Evolutionary conservation across 2,329 filamentous ascomycete genomes (phyloP).

Genomic region (Diplodia intermedia): DNA sequence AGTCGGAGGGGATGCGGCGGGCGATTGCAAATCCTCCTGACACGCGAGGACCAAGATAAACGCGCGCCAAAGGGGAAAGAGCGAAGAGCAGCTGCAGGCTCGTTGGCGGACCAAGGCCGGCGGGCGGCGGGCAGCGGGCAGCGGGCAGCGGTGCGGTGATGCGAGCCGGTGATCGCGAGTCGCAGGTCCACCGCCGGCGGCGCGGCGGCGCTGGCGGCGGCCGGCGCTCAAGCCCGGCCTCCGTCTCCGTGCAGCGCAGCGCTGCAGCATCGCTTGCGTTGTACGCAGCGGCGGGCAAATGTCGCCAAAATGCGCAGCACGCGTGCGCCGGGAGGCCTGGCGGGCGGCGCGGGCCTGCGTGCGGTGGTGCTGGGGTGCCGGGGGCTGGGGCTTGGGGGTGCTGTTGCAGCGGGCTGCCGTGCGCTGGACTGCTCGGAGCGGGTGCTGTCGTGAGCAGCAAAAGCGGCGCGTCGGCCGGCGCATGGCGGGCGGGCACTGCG

Average conservation of each 20-base stretch:
- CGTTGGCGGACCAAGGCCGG: not conserved
- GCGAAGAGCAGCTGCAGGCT: not conserved
- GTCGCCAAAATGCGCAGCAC: conserved; percentile 22
- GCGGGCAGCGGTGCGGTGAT: conserved; percentile 18
- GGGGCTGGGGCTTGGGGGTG: not conserved
- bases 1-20: conserved; percentile 19
- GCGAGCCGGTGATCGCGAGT: conserved; percentile 29
- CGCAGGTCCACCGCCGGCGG: conserved; percentile 9
- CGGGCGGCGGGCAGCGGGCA: conserved; percentile 11
- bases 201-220: conserved; percentile 6
- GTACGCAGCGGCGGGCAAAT: conserved; percentile 27
- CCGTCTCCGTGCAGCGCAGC: conserved; percentile 16
- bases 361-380: conserved; percentile 3
- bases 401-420: not conserved
- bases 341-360: conserved; percentile 20
- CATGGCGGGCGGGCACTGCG: not conserved
- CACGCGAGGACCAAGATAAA: conserved; percentile 29
- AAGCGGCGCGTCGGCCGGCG: conserved; percentile 28
- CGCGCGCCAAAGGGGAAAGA: conserved; percentile 29
- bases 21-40: conserved; percentile 31
- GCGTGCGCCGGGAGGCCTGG: conserved; percentile 27
- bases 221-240: not conserved
- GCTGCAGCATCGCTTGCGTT: conserved; percentile 19
- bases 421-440: conserved; percentile 1
- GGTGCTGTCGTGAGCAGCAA: conserved; percentile 25